Evolutionary conservation across 305 asterid species (phyloP).

Genomic region (Fraxinus dipetala): DNA sequence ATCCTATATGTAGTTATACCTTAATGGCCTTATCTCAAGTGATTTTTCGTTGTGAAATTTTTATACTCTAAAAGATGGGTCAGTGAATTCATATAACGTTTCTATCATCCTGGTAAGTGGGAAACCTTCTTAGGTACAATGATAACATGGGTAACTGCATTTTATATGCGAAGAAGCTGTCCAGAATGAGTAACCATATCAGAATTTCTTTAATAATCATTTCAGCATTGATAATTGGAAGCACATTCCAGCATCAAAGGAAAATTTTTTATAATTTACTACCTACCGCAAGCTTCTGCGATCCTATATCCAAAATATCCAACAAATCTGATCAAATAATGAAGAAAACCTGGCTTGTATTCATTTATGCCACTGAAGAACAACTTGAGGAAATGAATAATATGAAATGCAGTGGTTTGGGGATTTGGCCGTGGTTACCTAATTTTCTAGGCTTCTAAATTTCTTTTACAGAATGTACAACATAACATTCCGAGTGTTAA

Average conservation of each 20-base stretch:
- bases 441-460: neutral
- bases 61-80: neutral
- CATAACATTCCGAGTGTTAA: neutral
- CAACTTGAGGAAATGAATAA: neutral
- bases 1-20: neutral
- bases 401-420: neutral
- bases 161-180: neutral
- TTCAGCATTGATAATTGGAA: neutral
- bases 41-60: neutral
- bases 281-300: conserved; percentile 3
- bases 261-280: neutral
- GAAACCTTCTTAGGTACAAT: conserved; percentile 8
- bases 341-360: neutral
- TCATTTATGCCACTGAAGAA: neutral
- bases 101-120: conserved; percentile 15
- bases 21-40: neutral
- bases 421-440: neutral
- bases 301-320: neutral
- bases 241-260: conserved; percentile 9
- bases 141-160: neutral
- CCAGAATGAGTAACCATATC: conserved; percentile 12
- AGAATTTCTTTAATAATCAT: conserved; percentile 1
- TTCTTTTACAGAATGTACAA: neutral
- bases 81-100: neutral
- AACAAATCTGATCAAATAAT: neutral